phyloP scores from a whole-genome alignment of 1,139 yeast genomes.

The Zygosaccharomyces sapae region DNA sequence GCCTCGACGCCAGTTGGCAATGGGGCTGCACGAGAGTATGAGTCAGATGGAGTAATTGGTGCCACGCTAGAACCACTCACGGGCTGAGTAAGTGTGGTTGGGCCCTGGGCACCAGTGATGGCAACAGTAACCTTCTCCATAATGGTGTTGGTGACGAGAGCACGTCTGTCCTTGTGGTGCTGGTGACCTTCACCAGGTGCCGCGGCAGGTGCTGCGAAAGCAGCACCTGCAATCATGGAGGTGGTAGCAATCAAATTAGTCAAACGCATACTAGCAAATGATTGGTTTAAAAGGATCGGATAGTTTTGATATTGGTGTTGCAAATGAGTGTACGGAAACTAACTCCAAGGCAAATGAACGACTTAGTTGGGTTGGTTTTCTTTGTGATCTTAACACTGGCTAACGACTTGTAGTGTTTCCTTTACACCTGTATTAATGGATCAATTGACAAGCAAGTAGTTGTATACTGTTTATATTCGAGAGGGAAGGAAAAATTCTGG shows the following conservation, averaged over 20 bases:
- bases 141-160: conserved; percentile 42
- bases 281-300: conserved; percentile 7
- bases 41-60: conserved; percentile 30
- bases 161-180: conserved; percentile 49
- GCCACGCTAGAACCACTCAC: conserved; percentile 15
- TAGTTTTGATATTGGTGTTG: conserved; percentile 5
- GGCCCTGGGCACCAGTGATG: conserved; percentile 32
- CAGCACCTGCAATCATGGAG: conserved; percentile 35
- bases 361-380: conserved; percentile 12
- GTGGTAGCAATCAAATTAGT: conserved; percentile 37
- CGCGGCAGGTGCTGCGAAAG: conserved; percentile 38
- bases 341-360: conserved; percentile 11
- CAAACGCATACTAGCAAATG: conserved; percentile 33
- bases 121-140: conserved; percentile 39
- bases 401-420: neutral
- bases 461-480: neutral
- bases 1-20: conserved; percentile 16
- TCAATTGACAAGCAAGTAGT: neutral
- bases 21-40: conserved; percentile 24
- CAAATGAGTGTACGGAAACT: conserved; percentile 3
- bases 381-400: neutral
- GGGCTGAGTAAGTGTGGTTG: conserved; percentile 24
- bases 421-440: no score
- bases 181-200: conserved; percentile 33
- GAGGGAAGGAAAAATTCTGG: neutral